Conservation (phyloP, 2,329 filamentous ascomycete genomes). For the Dryadomyces quercus-mongolicae region DNA sequence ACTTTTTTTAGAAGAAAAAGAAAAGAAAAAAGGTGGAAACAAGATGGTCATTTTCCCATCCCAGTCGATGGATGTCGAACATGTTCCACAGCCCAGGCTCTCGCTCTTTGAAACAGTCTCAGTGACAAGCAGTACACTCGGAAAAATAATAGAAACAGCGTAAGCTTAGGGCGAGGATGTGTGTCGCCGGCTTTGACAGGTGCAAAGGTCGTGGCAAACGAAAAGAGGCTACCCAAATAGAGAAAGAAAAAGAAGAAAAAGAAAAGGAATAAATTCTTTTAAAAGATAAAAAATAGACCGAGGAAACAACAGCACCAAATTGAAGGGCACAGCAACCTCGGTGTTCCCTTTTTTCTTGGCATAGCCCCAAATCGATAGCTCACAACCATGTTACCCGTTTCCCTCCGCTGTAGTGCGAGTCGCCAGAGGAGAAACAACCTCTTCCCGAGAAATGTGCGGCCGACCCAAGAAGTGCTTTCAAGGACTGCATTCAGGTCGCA, state of each 20-base stretch:
- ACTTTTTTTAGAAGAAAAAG: neutral
- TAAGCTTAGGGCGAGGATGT: neutral
- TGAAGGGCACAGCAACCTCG: too few species aligned
- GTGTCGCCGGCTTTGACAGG: neutral
- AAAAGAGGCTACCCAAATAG: neutral
- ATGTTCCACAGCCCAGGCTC: neutral
- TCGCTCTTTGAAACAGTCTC: conserved; percentile 1
- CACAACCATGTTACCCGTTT: too few species aligned
- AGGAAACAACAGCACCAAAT: neutral
- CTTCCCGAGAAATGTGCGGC: neutral
- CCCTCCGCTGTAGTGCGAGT: neutral
- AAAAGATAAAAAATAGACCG: neutral
- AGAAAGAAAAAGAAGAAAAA: neutral
- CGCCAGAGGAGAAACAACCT: neutral
- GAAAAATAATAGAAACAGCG: neutral
- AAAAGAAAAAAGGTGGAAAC: neutral
- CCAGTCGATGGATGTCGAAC: neutral
- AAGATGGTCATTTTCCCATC: too few species aligned
- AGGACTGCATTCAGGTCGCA: neutral
- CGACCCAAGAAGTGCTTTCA: neutral
- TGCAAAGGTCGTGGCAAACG: neutral
- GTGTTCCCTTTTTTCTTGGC: too few species aligned
- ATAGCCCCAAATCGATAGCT: too few species aligned
- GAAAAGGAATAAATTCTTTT: neutral
- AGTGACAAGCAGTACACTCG: neutral